A percentile compares a stretch with the other conserved stretches of the same genome.
Conservation (phyloP, 2,329 filamentous ascomycete species). For the Geosmithia flava region DNA sequence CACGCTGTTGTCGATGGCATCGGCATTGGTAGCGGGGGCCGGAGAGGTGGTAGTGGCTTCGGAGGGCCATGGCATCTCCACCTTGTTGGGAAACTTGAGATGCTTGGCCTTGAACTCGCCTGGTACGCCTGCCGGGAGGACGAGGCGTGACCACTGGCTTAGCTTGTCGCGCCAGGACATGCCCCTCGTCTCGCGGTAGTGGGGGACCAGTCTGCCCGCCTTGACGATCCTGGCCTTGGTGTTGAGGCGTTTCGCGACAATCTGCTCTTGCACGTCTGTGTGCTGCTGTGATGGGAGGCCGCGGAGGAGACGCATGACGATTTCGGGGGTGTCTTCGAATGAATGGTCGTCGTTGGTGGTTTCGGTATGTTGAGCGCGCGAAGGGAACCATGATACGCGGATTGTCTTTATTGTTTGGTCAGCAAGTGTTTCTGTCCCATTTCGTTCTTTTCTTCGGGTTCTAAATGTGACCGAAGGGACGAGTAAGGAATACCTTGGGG, state of each 20-base stretch:
- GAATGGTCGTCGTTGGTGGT: slow-evolving; percentile 3
- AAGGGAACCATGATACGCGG: background rate
- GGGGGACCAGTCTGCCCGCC: slow-evolving; percentile 5
- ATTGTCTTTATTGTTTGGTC: background rate
- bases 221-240: slow-evolving; percentile 3
- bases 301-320: slow-evolving; percentile 30
- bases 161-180: slow-evolving; percentile 22
- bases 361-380: background rate
- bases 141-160: slow-evolving; percentile 15
- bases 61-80: background rate
- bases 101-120: background rate
- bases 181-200: slow-evolving; percentile 13
- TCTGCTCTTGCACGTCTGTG: background rate
- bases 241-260: background rate
- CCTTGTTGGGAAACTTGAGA: slow-evolving; percentile 1
- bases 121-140: slow-evolving; percentile 7
- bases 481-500: background rate
- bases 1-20: background rate
- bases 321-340: slow-evolving; percentile 27
- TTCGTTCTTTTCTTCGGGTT: background rate
- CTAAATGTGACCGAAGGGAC: background rate
- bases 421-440: background rate
- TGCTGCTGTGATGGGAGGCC: background rate
- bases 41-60: background rate
- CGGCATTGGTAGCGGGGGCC: no score